A percentile compares a stretch with the other conserved stretches of the same genome.
These are phyloP conservation scores for Kwoniella botswanensis DNA, from an alignment of 768 basidiomycete species.

Conservation along the genomic window DNA sequence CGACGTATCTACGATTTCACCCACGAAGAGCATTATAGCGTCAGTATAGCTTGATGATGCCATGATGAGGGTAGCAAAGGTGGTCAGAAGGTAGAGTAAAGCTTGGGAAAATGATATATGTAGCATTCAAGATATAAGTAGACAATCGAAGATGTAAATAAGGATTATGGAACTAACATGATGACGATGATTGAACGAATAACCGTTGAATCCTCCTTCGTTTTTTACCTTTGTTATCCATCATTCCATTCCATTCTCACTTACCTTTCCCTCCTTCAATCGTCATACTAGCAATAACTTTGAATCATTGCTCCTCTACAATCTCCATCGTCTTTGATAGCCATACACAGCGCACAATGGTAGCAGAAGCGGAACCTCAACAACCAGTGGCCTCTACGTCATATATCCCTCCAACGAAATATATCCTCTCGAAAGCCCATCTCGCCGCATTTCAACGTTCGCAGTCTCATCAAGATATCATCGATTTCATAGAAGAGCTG, in stretches of 20 bases:
- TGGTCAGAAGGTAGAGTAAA: background rate
- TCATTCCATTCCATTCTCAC: background rate
- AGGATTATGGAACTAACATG: background rate
- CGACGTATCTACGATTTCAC: conserved; percentile 1
- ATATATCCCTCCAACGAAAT: conserved; percentile 61
- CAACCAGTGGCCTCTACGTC: conserved; percentile 16
- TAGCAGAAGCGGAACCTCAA: background rate
- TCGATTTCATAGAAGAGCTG: conserved; percentile 73
- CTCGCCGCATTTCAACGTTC: conserved; percentile 81
- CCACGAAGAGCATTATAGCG: conserved; percentile 53
- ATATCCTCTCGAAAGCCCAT: conserved; percentile 76
- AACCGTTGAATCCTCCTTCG: conserved; percentile 13
- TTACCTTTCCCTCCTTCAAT: background rate
- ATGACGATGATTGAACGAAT: background rate
- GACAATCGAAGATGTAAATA: background rate
- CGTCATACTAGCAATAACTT: background rate
- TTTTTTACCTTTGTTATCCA: background rate
- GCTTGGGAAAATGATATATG: background rate
- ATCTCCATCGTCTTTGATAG: background rate
- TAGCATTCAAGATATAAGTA: background rate
- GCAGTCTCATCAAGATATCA: conserved; percentile 69
- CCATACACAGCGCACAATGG: background rate
- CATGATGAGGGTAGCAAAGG: conserved; percentile 26
- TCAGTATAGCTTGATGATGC: conserved; percentile 40
- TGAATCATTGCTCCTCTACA: background rate